Percentiles rank a stretch among this genome's conserved stretches.
Evolutionary conservation across 768 basidiomycete species (phyloP).

Genomic region (Boletellus sp.): DNA sequence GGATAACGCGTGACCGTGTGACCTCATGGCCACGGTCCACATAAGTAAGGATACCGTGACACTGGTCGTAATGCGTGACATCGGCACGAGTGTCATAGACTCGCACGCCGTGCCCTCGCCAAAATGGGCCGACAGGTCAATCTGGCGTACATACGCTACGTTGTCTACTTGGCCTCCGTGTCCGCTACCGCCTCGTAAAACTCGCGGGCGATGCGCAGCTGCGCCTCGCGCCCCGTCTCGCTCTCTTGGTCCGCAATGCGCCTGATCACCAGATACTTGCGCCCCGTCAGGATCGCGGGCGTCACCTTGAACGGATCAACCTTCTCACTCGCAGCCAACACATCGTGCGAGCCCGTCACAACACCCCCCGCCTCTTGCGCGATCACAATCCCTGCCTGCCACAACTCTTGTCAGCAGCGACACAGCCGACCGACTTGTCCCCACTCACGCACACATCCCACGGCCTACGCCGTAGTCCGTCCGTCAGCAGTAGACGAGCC

Average conservation of each 20-base stretch:
- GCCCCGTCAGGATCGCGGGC: slow-evolving; percentile 66
- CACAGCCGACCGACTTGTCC: background rate
- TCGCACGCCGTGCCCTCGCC: too few relatives aligned
- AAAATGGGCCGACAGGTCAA: background rate
- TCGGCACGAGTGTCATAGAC: too few relatives aligned
- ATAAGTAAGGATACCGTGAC: too few relatives aligned
- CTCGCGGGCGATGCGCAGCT: slow-evolving; percentile 77
- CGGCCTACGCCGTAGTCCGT: slow-evolving; percentile 37
- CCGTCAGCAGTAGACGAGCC: background rate
- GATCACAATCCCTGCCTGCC: slow-evolving; percentile 81
- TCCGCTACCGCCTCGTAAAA: slow-evolving; percentile 84
- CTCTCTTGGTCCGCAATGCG: slow-evolving; percentile 57
- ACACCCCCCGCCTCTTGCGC: slow-evolving; percentile 85
- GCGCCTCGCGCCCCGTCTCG: slow-evolving; percentile 68
- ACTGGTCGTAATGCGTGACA: too few relatives aligned
- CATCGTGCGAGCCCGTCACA: slow-evolving; percentile 64
- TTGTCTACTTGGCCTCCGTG: slow-evolving; percentile 50
- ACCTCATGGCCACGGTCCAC: too few relatives aligned
- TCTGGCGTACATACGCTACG: too few relatives aligned
- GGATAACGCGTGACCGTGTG: too few relatives aligned
- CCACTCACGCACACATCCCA: slow-evolving; percentile 80
- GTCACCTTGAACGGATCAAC: slow-evolving; percentile 57
- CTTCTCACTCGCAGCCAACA: slow-evolving; percentile 33
- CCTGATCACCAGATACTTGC: slow-evolving; percentile 78
- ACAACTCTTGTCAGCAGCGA: background rate